Evolutionary conservation across 768 basidiomycete species (phyloP).

Genomic region (Asterophora lycoperdoides): DNA sequence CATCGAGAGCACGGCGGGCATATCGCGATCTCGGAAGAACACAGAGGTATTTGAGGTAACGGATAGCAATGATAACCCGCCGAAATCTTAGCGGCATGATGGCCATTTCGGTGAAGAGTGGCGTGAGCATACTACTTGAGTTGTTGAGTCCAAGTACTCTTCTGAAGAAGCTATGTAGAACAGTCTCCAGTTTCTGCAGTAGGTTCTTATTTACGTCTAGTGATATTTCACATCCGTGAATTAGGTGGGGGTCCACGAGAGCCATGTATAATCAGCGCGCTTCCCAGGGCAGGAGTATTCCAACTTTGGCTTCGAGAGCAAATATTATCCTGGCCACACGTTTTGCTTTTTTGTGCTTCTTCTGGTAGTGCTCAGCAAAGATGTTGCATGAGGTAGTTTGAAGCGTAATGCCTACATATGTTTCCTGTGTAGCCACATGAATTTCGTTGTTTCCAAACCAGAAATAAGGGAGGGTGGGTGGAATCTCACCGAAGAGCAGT

Average conservation of each 20-base stretch:
- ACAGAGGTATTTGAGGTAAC: not conserved
- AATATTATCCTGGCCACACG: slow-evolving; percentile 14
- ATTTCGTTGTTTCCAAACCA: too few species aligned
- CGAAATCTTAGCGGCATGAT: not conserved
- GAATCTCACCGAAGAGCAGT: not conserved
- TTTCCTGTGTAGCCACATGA: not conserved
- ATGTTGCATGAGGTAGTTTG: too few species aligned
- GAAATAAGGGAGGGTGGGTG: too few species aligned
- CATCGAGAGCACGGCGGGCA: not conserved
- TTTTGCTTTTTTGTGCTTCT: too few species aligned
- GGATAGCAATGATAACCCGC: not conserved
- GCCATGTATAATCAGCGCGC: slow-evolving; percentile 18
- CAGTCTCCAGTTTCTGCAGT: slow-evolving; percentile 8
- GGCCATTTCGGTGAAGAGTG: not conserved
- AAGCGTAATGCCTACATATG: slow-evolving; percentile 12
- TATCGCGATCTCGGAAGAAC: not conserved
- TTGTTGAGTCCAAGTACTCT: slow-evolving; percentile 14
- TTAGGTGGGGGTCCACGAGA: slow-evolving; percentile 21
- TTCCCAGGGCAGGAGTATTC: slow-evolving; percentile 14
- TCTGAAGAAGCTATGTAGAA: slow-evolving; percentile 20
- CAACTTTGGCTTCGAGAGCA: slow-evolving; percentile 14
- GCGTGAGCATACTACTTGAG: not conserved
- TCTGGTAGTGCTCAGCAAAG: too few species aligned
- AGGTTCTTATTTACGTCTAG: slow-evolving; percentile 10
- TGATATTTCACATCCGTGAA: slow-evolving; percentile 18